Percentiles rank a stretch among this genome's conserved stretches.
These are phyloP conservation scores for Clavispora asparagi DNA, from an alignment of 805 yeast genomes.

Conservation along the genomic window DNA sequence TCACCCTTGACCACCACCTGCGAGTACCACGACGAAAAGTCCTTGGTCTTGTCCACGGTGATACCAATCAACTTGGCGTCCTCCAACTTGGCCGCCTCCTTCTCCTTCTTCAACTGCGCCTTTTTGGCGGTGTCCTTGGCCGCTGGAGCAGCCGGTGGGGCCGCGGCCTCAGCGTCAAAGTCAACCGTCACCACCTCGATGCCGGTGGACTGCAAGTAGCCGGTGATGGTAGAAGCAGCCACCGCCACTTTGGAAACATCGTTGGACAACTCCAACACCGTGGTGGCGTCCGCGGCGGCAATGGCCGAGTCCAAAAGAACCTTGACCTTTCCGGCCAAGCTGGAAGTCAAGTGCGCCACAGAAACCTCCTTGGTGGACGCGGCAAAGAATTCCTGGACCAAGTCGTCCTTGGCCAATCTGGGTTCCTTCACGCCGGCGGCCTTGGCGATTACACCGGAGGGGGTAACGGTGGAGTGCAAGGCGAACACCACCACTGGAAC, in stretches of 20 bases:
- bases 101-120: conserved; percentile 31
- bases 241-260: conserved; percentile 49
- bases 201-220: conserved; percentile 44
- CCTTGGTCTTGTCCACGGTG: conserved; percentile 86
- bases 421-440: conserved; percentile 76
- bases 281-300: conserved; percentile 32
- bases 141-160: conserved; percentile 25
- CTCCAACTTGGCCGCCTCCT: conserved; percentile 53
- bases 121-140: conserved; percentile 18
- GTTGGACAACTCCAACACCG: conserved; percentile 43
- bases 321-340: conserved; percentile 52
- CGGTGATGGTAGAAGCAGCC: conserved; percentile 42
- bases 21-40: conserved; percentile 96
- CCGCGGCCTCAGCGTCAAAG: conserved; percentile 39
- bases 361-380: conserved; percentile 58
- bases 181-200: conserved; percentile 53
- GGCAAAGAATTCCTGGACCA: conserved; percentile 59
- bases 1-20: conserved; percentile 96
- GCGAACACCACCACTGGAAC: conserved; percentile 82
- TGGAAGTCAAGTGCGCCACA: conserved; percentile 44
- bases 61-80: conserved; percentile 94
- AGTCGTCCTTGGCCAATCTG: conserved; percentile 78
- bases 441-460: conserved; percentile 58
- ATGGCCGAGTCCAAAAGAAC: conserved; percentile 54
- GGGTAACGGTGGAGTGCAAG: conserved; percentile 62